These are phyloP conservation scores for Cordia subcordata DNA, from an alignment of 257 asterid species.

Conservation along the genomic window DNA sequence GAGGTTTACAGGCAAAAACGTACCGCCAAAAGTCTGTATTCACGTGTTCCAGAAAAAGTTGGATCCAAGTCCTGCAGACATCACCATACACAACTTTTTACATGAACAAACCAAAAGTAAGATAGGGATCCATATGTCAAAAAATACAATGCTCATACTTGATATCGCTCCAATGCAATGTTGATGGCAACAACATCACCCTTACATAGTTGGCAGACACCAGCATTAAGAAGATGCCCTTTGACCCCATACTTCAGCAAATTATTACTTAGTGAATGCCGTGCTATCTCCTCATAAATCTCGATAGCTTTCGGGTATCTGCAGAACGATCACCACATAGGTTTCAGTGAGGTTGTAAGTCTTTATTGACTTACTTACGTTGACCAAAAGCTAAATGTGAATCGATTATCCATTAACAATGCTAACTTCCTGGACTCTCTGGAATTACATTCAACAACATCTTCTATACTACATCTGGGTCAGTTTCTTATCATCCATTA, in stretches of 20 bases:
- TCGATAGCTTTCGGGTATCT: slow-evolving; percentile 86
- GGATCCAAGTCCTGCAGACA: slow-evolving; percentile 86
- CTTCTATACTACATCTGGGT: no score
- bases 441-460: no score
- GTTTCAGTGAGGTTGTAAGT: no score
- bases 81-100: background rate
- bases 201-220: slow-evolving; percentile 93
- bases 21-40: slow-evolving; percentile 72
- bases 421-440: no score
- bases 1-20: slow-evolving; percentile 17
- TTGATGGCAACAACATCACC: slow-evolving; percentile 86
- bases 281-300: slow-evolving; percentile 88
- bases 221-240: slow-evolving; percentile 99
- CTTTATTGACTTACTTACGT: no score
- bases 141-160: slow-evolving; percentile 33
- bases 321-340: slow-evolving; percentile 15
- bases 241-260: slow-evolving; percentile 94
- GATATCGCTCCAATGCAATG: slow-evolving; percentile 86
- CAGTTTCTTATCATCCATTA: no score
- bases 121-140: background rate
- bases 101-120: background rate
- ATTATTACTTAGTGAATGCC: slow-evolving; percentile 75
- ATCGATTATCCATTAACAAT: no score
- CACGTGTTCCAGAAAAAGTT: slow-evolving; percentile 92
- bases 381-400: no score